Base-by-base conservation (phyloP, 768 basidiomycete species). In the Kwoniella newhampshirensis region DNA sequence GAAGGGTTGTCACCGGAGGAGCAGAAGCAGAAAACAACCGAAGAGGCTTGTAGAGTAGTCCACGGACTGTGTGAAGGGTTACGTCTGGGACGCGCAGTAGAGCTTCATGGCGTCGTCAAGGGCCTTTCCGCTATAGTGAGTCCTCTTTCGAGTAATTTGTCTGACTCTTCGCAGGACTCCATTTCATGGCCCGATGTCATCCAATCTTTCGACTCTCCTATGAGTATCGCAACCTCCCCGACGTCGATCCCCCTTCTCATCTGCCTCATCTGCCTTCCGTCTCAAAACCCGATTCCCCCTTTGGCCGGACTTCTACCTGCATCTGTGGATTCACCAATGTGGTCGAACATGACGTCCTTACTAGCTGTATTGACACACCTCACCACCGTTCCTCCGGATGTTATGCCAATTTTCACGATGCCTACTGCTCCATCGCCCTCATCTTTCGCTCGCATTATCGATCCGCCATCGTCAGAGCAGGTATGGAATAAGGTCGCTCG, bases 381-480 rank as follows among this genome's bases (percentile, higher is more conserved):
- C 35, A 85, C 94, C 9, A 90, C 87, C 23, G 80, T 97, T 23
- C 87, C 92, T 2, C 85, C 85, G 0, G 94, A 96, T 74, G 89
- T 89, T 0, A 91, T 96, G 80, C 91, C 88, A 71, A 89, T 98
- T 71, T 88, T 94, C 50, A 84, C 86, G 28, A 81, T 98, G 25
- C 89, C 91, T 35, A 59, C 46, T 36, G 59, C 70, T 4, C 62
- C 70, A 28, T 54, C 67, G 2, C 65, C 65, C 2, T 30, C 59
- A 8, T 48, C 49, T 1, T 66, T 61, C 41, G 67, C 70, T 15
- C 57, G 70, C 13, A 64, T 69, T 25, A 58, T 72, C n/a, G 65
- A 72, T 42, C 70, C 70, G 4, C 66, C 67, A 35, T n/a, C 51
- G 4, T 40, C 47, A 17, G 70, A 71, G 25, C 18, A 42, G 17